Evolutionary conservation across 2,329 filamentous ascomycete species (phyloP).

Genomic region (Thelonectria olida): DNA sequence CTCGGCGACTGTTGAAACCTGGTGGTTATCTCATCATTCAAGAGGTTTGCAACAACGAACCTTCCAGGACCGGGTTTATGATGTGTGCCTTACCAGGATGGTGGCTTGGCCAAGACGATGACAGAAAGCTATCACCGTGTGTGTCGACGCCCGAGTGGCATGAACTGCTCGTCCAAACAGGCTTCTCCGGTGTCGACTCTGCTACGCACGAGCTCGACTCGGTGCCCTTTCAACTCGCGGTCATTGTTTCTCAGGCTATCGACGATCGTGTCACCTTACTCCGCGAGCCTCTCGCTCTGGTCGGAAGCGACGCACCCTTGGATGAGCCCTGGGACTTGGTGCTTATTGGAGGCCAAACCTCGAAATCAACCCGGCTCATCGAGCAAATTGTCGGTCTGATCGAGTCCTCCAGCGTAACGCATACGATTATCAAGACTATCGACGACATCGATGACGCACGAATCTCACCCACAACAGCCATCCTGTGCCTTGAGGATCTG

Average conservation of each 20-base stretch:
- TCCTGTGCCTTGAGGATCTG: slow-evolving; percentile 9
- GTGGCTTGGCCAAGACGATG: too few relatives aligned
- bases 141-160: neutral
- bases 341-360: neutral
- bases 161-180: neutral
- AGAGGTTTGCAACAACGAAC: too few relatives aligned
- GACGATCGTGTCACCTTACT: neutral
- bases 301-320: too few relatives aligned
- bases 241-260: slow-evolving; percentile 7
- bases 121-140: too few relatives aligned
- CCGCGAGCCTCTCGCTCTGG: slow-evolving; percentile 3
- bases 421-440: neutral
- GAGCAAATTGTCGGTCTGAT: too few relatives aligned
- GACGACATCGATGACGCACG: too few relatives aligned
- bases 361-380: neutral
- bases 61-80: too few relatives aligned
- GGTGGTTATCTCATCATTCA: too few relatives aligned
- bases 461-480: too few relatives aligned
- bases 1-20: slow-evolving; percentile 8
- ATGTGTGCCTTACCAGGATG: too few relatives aligned
- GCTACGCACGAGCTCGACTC: too few relatives aligned
- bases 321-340: neutral
- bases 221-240: too few relatives aligned
- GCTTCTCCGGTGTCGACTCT: slow-evolving; percentile 1
- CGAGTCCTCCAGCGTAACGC: neutral